Evolutionary conservation across 768 basidiomycete genomes (phyloP), one percentile per base, ranked within the genome.

Genomic region (Tylopilus subfusipes): DNA sequence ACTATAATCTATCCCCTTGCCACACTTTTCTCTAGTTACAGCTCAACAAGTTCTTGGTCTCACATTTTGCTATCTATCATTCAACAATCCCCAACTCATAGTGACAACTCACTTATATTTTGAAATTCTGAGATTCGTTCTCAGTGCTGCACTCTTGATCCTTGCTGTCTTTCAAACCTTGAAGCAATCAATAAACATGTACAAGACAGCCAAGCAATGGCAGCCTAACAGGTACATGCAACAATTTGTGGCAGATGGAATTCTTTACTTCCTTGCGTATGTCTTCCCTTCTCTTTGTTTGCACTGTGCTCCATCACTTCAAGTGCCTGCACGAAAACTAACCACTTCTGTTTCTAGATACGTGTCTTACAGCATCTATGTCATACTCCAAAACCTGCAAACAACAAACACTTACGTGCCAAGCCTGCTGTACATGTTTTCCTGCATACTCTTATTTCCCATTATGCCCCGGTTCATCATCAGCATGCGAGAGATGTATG

Each of bases 211-310:
- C 34, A 38, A 48, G 3, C 48, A 19, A 10, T 48, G 48, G 48
- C 48, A 48, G 29, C 48, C 48, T 5, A 48, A 48, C 48, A 25
- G 25, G 48, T 48, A 38, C 36, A 38, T 55, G 25, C 31, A 50
- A n/a, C 44, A 16, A 16, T 30, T 59, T 2, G n/a, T 24, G 18
- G 24, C 10, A 21, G 58, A 58, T 18, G 56, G 52, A 13, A n/a
- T 50, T 8, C 29, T 50, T 29, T 59, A 59, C 19, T 58, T 59
- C 34, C 2, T 53, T 9, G 14, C 53, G 58, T 50, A 53, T n/a
- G 51, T 50, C 34, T 33, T 19, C 29, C 25, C 16, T 30, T 12
- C 30, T 12, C 10, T 30, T 24, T 4, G 12, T 27, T 3, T 5
- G 3, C 33, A 34, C 16, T 30, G 11, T 12, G 30, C 25, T 30